These are phyloP conservation scores for Erysimum cheiri DNA, from an alignment of 441 rosid species.

Conservation along the genomic window DNA sequence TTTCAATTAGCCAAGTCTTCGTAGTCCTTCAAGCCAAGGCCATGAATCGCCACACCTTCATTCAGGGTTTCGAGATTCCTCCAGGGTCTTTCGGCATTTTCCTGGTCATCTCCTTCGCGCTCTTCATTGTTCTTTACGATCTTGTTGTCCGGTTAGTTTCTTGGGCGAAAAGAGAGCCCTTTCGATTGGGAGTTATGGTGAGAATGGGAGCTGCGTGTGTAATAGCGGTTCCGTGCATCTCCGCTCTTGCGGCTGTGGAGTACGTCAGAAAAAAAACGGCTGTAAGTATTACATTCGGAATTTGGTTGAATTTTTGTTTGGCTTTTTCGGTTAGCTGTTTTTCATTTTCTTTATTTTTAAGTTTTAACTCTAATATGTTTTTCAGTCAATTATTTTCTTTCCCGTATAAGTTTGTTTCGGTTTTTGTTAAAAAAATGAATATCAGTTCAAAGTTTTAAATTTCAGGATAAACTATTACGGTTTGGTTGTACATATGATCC, in stretches of 20 bases:
- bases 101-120: slow-evolving; percentile 41
- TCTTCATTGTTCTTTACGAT: slow-evolving; percentile 54
- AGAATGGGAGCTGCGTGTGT: slow-evolving; percentile 63
- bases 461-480: too few species aligned
- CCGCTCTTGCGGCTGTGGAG: slow-evolving; percentile 50
- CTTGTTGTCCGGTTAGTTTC: slow-evolving; percentile 50
- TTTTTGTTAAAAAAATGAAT: too few species aligned
- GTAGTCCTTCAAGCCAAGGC: slow-evolving; percentile 55
- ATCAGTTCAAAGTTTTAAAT: too few species aligned
- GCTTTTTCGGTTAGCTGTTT: background rate
- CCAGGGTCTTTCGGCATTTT: slow-evolving; percentile 58
- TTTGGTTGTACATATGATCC: too few species aligned
- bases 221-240: slow-evolving; percentile 43
- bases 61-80: slow-evolving; percentile 63
- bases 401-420: too few species aligned
- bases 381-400: too few species aligned
- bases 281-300: slow-evolving; percentile 38
- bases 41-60: slow-evolving; percentile 62
- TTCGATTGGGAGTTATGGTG: slow-evolving; percentile 48
- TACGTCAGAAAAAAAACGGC: slow-evolving; percentile 41
- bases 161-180: slow-evolving; percentile 45
- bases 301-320: background rate
- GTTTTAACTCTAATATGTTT: too few species aligned
- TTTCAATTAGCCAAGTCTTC: slow-evolving; percentile 47
- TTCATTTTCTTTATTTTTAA: background rate